These are phyloP conservation scores for Claviceps sp. DNA, from an alignment of 2,329 filamentous ascomycete genomes.

Conservation along the genomic window DNA sequence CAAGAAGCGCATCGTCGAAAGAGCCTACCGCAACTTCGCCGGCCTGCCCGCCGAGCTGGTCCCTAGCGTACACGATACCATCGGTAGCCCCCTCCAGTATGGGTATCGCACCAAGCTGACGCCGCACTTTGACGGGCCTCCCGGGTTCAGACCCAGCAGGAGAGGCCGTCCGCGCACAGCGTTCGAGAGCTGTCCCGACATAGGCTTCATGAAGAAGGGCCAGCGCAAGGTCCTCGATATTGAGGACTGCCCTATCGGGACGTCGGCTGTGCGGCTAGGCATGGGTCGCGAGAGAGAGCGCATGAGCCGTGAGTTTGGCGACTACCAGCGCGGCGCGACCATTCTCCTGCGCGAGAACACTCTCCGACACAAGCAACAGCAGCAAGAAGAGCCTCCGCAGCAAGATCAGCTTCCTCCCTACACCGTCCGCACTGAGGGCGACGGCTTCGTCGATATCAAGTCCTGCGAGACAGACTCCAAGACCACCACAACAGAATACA, in stretches of 20 bases:
- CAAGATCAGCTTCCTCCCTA: constrained; percentile 15
- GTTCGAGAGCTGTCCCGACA: constrained; percentile 56
- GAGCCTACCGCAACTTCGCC: constrained; percentile 86
- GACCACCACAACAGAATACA: constrained; percentile 71
- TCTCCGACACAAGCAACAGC: constrained; percentile 41
- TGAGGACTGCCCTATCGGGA: constrained; percentile 93
- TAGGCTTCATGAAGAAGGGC: constrained; percentile 89
- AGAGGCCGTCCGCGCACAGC: constrained; percentile 29
- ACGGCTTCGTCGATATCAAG: constrained; percentile 60
- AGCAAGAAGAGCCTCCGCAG: constrained; percentile 5
- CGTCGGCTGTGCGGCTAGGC: constrained; percentile 67
- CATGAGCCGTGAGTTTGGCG: constrained; percentile 54
- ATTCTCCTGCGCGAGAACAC: constrained; percentile 83
- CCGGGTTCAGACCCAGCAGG: constrained; percentile 34
- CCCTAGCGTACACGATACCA: constrained; percentile 68
- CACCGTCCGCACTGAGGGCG: constrained; percentile 35
- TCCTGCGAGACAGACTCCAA: constrained; percentile 82
- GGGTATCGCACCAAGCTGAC: constrained; percentile 94
- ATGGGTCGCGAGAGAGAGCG: constrained; percentile 67
- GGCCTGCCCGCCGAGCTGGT: constrained; percentile 62
- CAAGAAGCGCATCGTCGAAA: constrained; percentile 78
- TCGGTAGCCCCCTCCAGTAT: constrained; percentile 81
- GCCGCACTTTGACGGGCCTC: constrained; percentile 81
- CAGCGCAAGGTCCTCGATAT: constrained; percentile 73
- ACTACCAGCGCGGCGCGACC: constrained; percentile 73